Base-by-base conservation (phyloP, 805 yeast species). In the Nakazawaea molendinolei region DNA sequence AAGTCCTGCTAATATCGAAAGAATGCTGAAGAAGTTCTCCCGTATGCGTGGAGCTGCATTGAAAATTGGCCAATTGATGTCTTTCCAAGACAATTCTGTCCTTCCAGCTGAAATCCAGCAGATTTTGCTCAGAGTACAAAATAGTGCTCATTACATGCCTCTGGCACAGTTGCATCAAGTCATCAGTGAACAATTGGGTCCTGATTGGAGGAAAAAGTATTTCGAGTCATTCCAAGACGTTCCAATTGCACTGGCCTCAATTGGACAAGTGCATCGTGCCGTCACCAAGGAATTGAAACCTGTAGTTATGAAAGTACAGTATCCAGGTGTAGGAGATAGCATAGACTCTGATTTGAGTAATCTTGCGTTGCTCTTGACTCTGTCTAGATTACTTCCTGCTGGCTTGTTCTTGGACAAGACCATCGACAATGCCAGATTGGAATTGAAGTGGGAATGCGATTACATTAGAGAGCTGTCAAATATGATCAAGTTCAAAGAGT, bases 1-100 rank as follows among this genome's bases (percentile, higher is more conserved):
- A 48, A 79, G 85, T 3, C 89, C 95, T 5, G 71, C 74, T 13
- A 92, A 90, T 56, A 78, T 92, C 28, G 95, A 90, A 49, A 60
- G 94, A 36, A 75, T 92, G 65, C 95, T 95, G 9, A 77, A 76
- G 48, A 87, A 86, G 55, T 76, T 92, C 48, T 76, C 92, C 34
- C 78, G 85, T 52, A 92, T 92, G 98, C 73, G 98, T 52, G 98
- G 98, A n/a, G 98, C 97, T 2, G 98, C 98, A 3, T 67, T 92
- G 52, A 92, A 92, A 53, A 73, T 92, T 38, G 98, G 98, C n/a
- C 98, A 92, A 60, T 76, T 92, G 82, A 63, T 92, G 58, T 86
- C 96, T 2, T 90, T 92, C 57, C 98, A 92, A 59, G 97, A 90
- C 55, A 77, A 81, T 42, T 70, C 84, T 21, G 76, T 90, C 23